Base-by-base conservation (phyloP, 2,329 filamentous ascomycete genomes). In the Venturia pyrina region DNA sequence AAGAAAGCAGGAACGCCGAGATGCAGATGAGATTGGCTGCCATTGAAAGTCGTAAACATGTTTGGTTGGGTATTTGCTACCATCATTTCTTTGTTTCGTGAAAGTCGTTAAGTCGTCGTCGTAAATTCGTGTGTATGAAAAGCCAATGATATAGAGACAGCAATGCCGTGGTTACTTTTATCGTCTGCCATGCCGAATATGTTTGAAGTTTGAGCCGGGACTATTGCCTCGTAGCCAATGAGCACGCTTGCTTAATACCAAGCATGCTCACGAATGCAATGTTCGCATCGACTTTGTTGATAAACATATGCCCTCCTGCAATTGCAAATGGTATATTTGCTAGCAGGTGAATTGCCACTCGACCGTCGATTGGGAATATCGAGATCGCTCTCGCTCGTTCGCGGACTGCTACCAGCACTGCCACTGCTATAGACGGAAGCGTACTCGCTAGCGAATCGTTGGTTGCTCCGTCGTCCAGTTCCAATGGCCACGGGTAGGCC, bases 401-500 rank as follows among this genome's bases (percentile, higher is more conserved):
- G 72, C 11, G 84, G 83, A 72, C 84, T 86, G 70, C 82, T 83
- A 19, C 80, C 82, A 62, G 82, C 83, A 72, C 83, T 85, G 62
- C 70, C 72, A 24, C 63, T 65, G 19, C 75, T 76, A 57, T 78
- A 77, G 68, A 79, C 82, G 3, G 75, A 79, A 62, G 78, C 81
- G 67, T 83, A 81, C 68, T 83, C 77, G 21, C 71, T 70, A 50
- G 73, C 48, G 40, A 65, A 77, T n/a, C 74, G 75, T 50, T 78
- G 78, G 59, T 80, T 81, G 68, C 76, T 75, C 69, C 80, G 78
- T 68, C 84, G 76, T 32, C 85, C 85, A 15, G 83, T 83, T 57
- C 86, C 86, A 75, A 87, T 87, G 40, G 85, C 84, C 66, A 87
- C 85, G 1, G 85, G 85, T 32, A 87, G 76, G 5, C 85, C 85